Percentiles rank a stretch among this genome's conserved stretches.
These are phyloP conservation scores for Medicago ruthenica DNA, from an alignment of 306 rosid species.

Conservation along the genomic window DNA sequence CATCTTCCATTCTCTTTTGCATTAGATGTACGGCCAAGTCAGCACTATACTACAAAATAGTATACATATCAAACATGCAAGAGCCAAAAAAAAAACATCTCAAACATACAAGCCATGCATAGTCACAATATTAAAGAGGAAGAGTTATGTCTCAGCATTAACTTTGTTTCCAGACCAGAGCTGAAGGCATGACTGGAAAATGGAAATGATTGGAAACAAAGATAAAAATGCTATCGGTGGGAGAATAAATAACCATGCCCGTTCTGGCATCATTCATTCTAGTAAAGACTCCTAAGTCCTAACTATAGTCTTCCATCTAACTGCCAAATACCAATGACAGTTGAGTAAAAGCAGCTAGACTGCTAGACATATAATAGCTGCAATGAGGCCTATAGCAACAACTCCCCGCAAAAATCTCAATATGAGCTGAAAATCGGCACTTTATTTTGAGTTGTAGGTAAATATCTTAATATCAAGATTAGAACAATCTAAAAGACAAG, in stretches of 20 bases:
- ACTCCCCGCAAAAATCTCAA: constrained; percentile 82
- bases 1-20: neutral
- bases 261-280: neutral
- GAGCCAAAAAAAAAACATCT: too few relatives aligned
- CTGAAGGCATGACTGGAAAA: too few relatives aligned
- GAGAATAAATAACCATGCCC: too few relatives aligned
- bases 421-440: constrained; percentile 64
- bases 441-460: constrained; percentile 73
- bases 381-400: neutral
- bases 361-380: neutral
- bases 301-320: neutral
- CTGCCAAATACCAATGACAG: neutral
- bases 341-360: neutral
- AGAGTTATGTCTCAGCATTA: too few relatives aligned
- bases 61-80: too few relatives aligned
- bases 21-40: neutral
- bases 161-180: too few relatives aligned
- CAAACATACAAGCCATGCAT: too few relatives aligned
- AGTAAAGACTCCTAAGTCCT: neutral
- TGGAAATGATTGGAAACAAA: too few relatives aligned
- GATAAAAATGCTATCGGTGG: too few relatives aligned
- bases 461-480: constrained; percentile 55
- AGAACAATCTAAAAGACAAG: neutral
- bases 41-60: too few relatives aligned
- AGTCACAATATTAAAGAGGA: too few relatives aligned